Percentiles rank a stretch among this genome's conserved stretches.
These are phyloP conservation scores for Glaciozyma martinii DNA, from an alignment of 768 basidiomycete genomes.

Conservation along the genomic window DNA sequence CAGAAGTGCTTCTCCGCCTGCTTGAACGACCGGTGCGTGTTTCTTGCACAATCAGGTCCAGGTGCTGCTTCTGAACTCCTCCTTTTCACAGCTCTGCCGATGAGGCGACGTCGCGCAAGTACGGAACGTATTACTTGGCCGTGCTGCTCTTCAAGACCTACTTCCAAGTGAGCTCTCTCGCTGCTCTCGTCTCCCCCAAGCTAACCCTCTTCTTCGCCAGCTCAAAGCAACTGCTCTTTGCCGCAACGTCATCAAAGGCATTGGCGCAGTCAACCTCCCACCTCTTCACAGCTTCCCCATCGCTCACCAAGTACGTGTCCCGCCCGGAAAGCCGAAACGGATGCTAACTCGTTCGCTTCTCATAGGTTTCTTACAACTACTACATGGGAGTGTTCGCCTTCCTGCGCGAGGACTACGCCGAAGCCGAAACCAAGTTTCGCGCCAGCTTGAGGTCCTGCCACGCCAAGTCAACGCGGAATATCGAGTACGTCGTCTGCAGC, in stretches of 20 bases:
- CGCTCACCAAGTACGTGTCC: constrained; percentile 10
- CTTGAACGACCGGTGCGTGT: constrained; percentile 63
- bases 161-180: constrained; percentile 57
- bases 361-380: constrained; percentile 83
- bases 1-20: constrained; percentile 46
- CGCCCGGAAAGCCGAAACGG: neutral
- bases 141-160: constrained; percentile 86
- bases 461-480: constrained; percentile 69
- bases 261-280: constrained; percentile 79
- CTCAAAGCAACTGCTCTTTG: constrained; percentile 83
- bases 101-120: constrained; percentile 64
- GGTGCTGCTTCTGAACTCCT: neutral
- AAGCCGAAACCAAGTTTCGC: constrained; percentile 45
- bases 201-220: constrained; percentile 42
- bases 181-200: neutral
- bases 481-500: constrained; percentile 56
- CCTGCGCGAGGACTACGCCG: constrained; percentile 79
- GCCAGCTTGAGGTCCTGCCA: constrained; percentile 5
- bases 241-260: constrained; percentile 81
- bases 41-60: neutral
- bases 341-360: neutral
- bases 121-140: constrained; percentile 89
- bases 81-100: constrained; percentile 2
- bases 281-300: constrained; percentile 60
- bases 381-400: constrained; percentile 92